These are phyloP conservation scores for Boletus eberwhitei DNA, from an alignment of 768 basidiomycete genomes.

Conservation along the genomic window DNA sequence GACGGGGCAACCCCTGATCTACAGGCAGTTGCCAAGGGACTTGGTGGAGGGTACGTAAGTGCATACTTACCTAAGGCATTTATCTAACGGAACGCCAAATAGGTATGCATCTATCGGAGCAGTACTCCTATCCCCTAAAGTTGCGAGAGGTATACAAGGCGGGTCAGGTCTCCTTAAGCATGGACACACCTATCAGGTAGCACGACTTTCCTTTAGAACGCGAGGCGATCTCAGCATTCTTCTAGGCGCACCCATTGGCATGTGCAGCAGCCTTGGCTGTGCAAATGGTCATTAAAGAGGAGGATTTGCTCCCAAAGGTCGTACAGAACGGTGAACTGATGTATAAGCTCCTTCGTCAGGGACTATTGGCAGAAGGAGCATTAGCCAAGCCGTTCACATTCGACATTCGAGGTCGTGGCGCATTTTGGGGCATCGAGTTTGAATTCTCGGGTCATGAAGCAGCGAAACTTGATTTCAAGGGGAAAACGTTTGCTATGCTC, in stretches of 20 bases:
- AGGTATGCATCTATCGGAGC: slow-evolving; percentile 85
- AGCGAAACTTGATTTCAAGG: slow-evolving; percentile 46
- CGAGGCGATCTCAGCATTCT: slow-evolving; percentile 2
- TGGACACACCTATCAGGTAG: slow-evolving; percentile 81
- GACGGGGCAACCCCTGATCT: slow-evolving; percentile 79
- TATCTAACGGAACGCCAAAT: slow-evolving; percentile 6
- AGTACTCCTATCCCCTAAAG: slow-evolving; percentile 66
- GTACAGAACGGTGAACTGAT: slow-evolving; percentile 60
- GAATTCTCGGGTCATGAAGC: slow-evolving; percentile 53
- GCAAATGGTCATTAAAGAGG: slow-evolving; percentile 64
- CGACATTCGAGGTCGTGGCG: slow-evolving; percentile 80
- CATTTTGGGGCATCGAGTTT: slow-evolving; percentile 84
- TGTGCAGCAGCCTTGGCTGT: slow-evolving; percentile 83
- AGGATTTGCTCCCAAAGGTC: slow-evolving; percentile 68
- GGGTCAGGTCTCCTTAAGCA: slow-evolving; percentile 77
- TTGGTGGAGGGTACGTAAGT: slow-evolving; percentile 73
- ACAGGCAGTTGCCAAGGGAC: slow-evolving; percentile 86
- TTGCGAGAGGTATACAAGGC: slow-evolving; percentile 65
- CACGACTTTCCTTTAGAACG: neutral
- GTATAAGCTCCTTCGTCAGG: slow-evolving; percentile 49
- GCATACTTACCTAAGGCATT: neutral
- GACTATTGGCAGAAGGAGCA: slow-evolving; percentile 54
- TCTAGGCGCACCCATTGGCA: slow-evolving; percentile 66
- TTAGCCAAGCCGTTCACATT: slow-evolving; percentile 63
- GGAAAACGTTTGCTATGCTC: slow-evolving; percentile 57